A percentile compares a stretch with the other conserved stretches of the same genome.
phyloP scores from a whole-genome alignment of 2,329 filamentous ascomycete species.

The Fusarium xyrophilum region DNA sequence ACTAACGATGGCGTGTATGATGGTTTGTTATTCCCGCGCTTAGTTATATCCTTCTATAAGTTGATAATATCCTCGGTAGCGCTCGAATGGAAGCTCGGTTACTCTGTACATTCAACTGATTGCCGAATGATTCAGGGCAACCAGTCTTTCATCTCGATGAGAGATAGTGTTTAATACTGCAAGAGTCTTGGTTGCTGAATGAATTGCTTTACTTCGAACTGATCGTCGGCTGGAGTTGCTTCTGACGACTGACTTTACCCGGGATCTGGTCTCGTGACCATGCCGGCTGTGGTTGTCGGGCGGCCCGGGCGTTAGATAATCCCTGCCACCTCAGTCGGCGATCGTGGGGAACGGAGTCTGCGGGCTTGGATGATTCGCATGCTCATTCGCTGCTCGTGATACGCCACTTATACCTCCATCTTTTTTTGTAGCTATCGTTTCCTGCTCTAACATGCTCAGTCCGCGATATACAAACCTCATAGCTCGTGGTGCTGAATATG shows the following conservation, averaged over 20 bases:
- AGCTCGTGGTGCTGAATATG: slow-evolving; percentile 29
- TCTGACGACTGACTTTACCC: slow-evolving; percentile 11
- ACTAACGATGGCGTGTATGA: slow-evolving; percentile 5
- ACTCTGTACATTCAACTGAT: neutral
- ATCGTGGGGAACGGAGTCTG: slow-evolving; percentile 14
- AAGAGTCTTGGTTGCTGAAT: neutral
- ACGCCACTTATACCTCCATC: slow-evolving; percentile 4
- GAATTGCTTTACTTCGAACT: neutral
- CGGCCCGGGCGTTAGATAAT: slow-evolving; percentile 14
- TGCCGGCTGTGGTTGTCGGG: slow-evolving; percentile 8
- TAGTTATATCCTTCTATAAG: neutral
- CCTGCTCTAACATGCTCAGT: slow-evolving; percentile 39
- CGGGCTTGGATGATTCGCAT: slow-evolving; percentile 6
- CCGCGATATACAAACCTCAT: slow-evolving; percentile 15
- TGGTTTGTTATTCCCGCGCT: slow-evolving; percentile 32
- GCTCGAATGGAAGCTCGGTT: slow-evolving; percentile 32
- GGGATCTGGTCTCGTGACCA: slow-evolving; percentile 10
- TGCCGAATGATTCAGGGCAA: neutral
- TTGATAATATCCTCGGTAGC: slow-evolving; percentile 22
- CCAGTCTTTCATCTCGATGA: neutral
- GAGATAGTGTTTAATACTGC: neutral
- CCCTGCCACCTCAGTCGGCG: slow-evolving; percentile 9
- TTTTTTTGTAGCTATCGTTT: slow-evolving; percentile 7
- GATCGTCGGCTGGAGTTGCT: neutral
- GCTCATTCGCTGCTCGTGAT: slow-evolving; percentile 28